Conservation (phyloP, 805 yeast genomes). For the Ogataea saltuana region DNA sequence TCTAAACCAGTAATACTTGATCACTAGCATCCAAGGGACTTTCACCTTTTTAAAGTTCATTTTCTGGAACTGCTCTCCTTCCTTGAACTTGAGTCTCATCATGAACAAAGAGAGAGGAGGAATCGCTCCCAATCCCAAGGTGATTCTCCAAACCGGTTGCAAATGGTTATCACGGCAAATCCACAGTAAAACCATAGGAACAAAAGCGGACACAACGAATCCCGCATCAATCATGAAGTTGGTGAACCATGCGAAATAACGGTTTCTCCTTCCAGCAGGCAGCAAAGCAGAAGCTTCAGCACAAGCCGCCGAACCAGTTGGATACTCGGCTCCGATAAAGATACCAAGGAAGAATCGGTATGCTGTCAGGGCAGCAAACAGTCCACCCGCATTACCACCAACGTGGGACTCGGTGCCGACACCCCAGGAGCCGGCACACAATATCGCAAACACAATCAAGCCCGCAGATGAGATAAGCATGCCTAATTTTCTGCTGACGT, state of each 20-base stretch:
- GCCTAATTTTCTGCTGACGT: constrained; percentile 75
- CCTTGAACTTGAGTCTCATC: constrained; percentile 73
- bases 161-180: constrained; percentile 72
- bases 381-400: constrained; percentile 63
- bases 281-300: constrained; percentile 84
- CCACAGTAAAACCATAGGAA: constrained; percentile 83
- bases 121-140: constrained; percentile 87
- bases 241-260: constrained; percentile 89
- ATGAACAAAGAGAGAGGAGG: constrained; percentile 80
- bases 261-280: constrained; percentile 81
- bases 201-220: constrained; percentile 79
- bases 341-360: constrained; percentile 87
- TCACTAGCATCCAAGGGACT: constrained; percentile 66
- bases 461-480: constrained; percentile 78
- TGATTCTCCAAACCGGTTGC: constrained; percentile 86
- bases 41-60: constrained; percentile 62
- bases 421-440: constrained; percentile 90
- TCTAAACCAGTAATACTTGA: constrained; percentile 86
- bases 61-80: constrained; percentile 70
- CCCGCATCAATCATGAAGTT: constrained; percentile 86
- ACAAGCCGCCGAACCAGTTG: constrained; percentile 90
- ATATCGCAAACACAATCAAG: constrained; percentile 73
- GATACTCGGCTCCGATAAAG: constrained; percentile 94
- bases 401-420: constrained; percentile 40
- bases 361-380: constrained; percentile 80